These are phyloP conservation scores for Sclerotinia glacialis DNA, from an alignment of 2,329 filamentous ascomycete genomes.

Conservation along the genomic window DNA sequence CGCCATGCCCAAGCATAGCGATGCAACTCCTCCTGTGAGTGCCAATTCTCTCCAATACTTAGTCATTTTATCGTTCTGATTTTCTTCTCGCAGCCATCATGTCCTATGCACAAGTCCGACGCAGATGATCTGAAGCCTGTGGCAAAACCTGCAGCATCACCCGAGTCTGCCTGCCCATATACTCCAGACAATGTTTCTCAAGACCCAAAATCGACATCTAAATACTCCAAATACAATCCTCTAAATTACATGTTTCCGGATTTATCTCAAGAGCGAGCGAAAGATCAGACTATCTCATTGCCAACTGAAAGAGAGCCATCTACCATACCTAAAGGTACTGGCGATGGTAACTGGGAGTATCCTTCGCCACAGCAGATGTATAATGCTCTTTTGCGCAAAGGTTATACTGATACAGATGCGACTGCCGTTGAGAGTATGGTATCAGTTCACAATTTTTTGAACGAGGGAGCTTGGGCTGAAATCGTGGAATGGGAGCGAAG, in stretches of 20 bases:
- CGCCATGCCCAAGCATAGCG: constrained; percentile 28
- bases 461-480: constrained; percentile 95
- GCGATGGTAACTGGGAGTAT: constrained; percentile 88
- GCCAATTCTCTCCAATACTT: constrained; percentile 18
- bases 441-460: constrained; percentile 94
- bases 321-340: constrained; percentile 84
- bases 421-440: constrained; percentile 97
- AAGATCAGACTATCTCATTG: constrained; percentile 69
- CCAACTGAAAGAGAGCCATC: constrained; percentile 80
- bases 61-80: constrained; percentile 16
- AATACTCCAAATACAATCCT: constrained; percentile 66
- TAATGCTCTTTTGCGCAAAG: constrained; percentile 93
- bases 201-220: constrained; percentile 42
- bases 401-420: constrained; percentile 88
- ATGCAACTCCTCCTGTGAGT: constrained; percentile 35
- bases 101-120: constrained; percentile 62
- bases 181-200: constrained; percentile 34
- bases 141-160: constrained; percentile 34
- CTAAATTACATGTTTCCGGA: constrained; percentile 95
- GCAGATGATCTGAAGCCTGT: constrained; percentile 33
- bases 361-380: constrained; percentile 99
- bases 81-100: constrained; percentile 53
- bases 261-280: constrained; percentile 75
- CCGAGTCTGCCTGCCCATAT: constrained; percentile 39
- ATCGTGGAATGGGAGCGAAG: constrained; percentile 91